Percentiles rank a stretch among this genome's conserved stretches.
Evolutionary conservation across 306 rosid species (phyloP).

Genomic region (Mimosa bimucronata): DNA sequence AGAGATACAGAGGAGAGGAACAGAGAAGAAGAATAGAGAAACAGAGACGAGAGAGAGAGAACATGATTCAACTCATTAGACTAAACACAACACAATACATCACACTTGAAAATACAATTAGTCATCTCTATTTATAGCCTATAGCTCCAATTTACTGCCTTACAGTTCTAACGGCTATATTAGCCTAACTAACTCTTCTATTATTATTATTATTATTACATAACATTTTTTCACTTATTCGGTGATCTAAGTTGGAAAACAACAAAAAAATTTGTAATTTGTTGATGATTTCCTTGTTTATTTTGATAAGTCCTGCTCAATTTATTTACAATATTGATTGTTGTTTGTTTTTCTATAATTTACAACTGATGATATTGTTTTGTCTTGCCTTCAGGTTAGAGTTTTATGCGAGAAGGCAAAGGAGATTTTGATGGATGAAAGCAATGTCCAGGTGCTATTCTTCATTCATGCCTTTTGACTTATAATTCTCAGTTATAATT

Average conservation of each 20-base stretch:
- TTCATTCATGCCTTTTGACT: conserved; percentile 35
- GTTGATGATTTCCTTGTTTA: conserved; percentile 21
- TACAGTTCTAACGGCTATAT: too few species aligned
- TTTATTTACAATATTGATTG: neutral
- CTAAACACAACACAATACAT: too few species aligned
- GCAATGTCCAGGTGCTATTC: conserved; percentile 90
- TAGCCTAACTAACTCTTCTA: too few species aligned
- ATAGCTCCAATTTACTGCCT: too few species aligned
- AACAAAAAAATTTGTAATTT: neutral
- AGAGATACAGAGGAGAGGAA: too few species aligned
- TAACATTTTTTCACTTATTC: too few species aligned
- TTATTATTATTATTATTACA: too few species aligned
- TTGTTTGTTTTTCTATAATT: conserved; percentile 20
- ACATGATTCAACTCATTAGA: too few species aligned
- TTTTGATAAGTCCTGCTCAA: conserved; percentile 8
- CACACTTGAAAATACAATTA: too few species aligned
- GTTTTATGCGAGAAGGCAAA: conserved; percentile 88
- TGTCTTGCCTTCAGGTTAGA: conserved; percentile 68
- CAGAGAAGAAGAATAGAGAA: too few species aligned
- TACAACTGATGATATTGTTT: conserved; percentile 35
- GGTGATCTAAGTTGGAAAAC: conserved; percentile 10
- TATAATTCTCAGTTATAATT: conserved; percentile 10
- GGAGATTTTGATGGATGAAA: conserved; percentile 93
- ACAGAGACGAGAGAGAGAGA: too few species aligned
- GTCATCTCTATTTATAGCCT: too few species aligned